phyloP scores from a whole-genome alignment of 2,329 filamentous ascomycete genomes.

The Curvularia hawaiiensis region DNA sequence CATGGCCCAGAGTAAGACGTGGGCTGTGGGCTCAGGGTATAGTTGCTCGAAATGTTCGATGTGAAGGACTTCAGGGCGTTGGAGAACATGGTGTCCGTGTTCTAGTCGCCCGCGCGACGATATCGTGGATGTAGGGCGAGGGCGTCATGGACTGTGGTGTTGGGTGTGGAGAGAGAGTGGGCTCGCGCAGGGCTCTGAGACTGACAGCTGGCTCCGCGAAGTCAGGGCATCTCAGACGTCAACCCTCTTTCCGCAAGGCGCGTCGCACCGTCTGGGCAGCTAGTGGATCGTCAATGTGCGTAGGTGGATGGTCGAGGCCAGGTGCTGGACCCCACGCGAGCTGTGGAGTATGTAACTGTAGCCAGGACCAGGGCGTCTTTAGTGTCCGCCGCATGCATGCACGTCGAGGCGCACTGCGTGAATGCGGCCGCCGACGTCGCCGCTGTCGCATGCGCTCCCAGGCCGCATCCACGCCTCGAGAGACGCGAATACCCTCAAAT shows the following conservation, averaged over 20 bases:
- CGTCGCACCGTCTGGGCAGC: slow-evolving; percentile 2
- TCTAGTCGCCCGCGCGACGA: slow-evolving; percentile 34
- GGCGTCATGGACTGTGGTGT: slow-evolving; percentile 39
- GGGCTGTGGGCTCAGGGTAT: slow-evolving; percentile 76
- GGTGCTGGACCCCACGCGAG: slow-evolving; percentile 25
- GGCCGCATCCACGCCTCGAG: not conserved
- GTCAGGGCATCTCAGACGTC: slow-evolving; percentile 23
- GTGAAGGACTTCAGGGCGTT: slow-evolving; percentile 87
- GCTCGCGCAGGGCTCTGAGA: slow-evolving; percentile 25
- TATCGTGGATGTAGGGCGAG: slow-evolving; percentile 20
- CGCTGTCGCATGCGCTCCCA: slow-evolving; percentile 7
- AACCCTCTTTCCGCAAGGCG: not conserved
- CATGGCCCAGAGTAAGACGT: slow-evolving; percentile 87
- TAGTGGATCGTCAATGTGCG: not conserved
- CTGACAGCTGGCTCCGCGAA: slow-evolving; percentile 25
- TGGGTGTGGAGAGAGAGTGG: slow-evolving; percentile 17
- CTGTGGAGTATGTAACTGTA: slow-evolving; percentile 15
- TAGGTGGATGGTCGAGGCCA: slow-evolving; percentile 13
- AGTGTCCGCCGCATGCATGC: slow-evolving; percentile 22
- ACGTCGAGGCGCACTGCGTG: slow-evolving; percentile 9
- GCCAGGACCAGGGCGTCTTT: slow-evolving; percentile 7
- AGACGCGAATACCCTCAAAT: slow-evolving; percentile 34
- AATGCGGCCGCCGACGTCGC: slow-evolving; percentile 6
- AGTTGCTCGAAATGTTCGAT: slow-evolving; percentile 92
- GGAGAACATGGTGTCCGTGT: slow-evolving; percentile 77